Base-by-base conservation (phyloP, 345 rosid genomes). In the Bruguiera sexangula region DNA sequence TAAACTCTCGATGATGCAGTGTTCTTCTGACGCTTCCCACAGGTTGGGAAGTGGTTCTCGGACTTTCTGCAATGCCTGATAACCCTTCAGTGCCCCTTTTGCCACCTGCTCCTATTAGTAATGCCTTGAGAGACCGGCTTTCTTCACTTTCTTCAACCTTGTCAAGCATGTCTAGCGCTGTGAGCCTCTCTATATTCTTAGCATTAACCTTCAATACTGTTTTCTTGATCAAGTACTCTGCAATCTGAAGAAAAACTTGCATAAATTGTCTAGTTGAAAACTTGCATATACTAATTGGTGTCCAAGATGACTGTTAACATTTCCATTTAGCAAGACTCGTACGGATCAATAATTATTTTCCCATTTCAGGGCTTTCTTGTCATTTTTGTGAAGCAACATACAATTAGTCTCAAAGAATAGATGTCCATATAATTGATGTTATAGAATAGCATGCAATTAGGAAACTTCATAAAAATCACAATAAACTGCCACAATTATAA, bases 81-180 rank as follows among this genome's bases (percentile, higher is more conserved):
- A 58, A 22, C 11, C 11, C 50, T 19, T n/a, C 57, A 16, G 46
- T 6, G 59, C 30, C n/a, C 21, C 15, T 11, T 11, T 43, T 18
- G 19, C 53, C 51, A 36, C 62, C 60, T 22, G 68, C 18, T 71
- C 54, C 36, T 3, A 53, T 7, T 20, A 71, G 60, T 16, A 54
- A 3, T 3, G 20, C 50, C 56, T 52, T 39, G 5, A 63, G 43
- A 56, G 20, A 30, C 20, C 54, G 30, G n/a, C n/a, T 31, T 54
- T 63, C 36, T 50, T 26, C 13, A 26, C 15, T 16, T 10, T 19
- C 13, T 32, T 19, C 66, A 20, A 32, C 43, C 22, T 37, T 52
- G 22, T 54, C 63, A 13, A 71, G 29, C 16, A 63, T 53, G 20
- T 63, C 74, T 19, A 71, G 74, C 1, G 74, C 74, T 10, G 74